phyloP scores from a whole-genome alignment of 192 early-diverging fungal genomes.

The Podila epigama region DNA sequence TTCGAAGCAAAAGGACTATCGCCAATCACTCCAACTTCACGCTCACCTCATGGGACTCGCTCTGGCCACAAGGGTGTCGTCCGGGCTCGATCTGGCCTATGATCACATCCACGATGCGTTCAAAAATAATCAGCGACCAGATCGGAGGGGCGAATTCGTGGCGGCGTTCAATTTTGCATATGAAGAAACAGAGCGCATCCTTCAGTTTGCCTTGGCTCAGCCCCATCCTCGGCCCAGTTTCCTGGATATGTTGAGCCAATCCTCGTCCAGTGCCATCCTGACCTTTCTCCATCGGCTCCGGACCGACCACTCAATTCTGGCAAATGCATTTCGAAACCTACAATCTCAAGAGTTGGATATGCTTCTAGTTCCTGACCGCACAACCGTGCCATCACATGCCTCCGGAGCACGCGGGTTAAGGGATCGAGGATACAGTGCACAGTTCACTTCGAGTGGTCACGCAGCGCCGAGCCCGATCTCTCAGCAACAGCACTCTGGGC shows the following conservation, averaged over 20 bases:
- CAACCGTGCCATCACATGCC: not conserved
- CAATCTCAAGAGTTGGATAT: constrained; percentile 43
- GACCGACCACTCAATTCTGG: constrained; percentile 36
- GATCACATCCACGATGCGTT: constrained; percentile 49
- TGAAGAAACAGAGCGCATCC: constrained; percentile 43
- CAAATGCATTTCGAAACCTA: constrained; percentile 42
- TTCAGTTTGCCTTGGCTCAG: constrained; percentile 30
- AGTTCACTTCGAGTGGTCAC: constrained; percentile 6
- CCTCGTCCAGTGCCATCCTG: constrained; percentile 21
- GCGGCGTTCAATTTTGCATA: constrained; percentile 40
- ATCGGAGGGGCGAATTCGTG: constrained; percentile 41
- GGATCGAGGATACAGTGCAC: constrained; percentile 20
- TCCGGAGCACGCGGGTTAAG: constrained; percentile 5
- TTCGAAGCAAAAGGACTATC: constrained; percentile 47
- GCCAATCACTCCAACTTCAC: constrained; percentile 44
- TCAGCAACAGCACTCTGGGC: not conserved
- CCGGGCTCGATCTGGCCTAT: constrained; percentile 35
- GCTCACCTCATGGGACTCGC: constrained; percentile 44
- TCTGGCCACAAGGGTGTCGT: constrained; percentile 29
- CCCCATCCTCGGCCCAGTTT: constrained; percentile 51
- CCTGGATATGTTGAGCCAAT: constrained; percentile 46
- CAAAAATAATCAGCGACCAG: constrained; percentile 47
- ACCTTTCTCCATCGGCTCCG: constrained; percentile 35
- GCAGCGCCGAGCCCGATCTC: constrained; percentile 5
- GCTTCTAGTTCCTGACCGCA: constrained; percentile 22